phyloP scores from a whole-genome alignment of 2,329 filamentous ascomycete species.

The Curvularia hawaiiensis region DNA sequence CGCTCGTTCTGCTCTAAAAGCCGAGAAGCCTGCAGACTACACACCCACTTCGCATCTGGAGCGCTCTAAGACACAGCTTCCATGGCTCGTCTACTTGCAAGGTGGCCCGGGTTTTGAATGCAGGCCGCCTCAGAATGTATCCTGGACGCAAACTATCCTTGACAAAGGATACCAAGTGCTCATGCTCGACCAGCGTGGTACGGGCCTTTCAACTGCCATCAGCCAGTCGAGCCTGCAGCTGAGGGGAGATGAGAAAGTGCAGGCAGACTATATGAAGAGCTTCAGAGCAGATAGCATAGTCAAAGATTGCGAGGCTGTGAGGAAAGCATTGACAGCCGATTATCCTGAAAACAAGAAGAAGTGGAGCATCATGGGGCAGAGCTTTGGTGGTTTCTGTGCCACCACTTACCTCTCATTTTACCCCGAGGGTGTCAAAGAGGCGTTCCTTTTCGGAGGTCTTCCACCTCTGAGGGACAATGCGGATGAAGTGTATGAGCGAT shows the following conservation, averaged over 20 bases:
- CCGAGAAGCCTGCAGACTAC: conserved; percentile 64
- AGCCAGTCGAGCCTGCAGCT: conserved; percentile 72
- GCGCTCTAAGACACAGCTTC: conserved; percentile 55
- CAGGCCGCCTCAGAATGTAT: conserved; percentile 72
- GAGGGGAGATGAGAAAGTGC: conserved; percentile 66
- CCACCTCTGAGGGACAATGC: conserved; percentile 74
- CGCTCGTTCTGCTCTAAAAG: conserved; percentile 72
- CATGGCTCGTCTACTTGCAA: conserved; percentile 75
- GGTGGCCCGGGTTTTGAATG: conserved; percentile 86
- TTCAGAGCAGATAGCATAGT: conserved; percentile 94
- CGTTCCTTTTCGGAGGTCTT: conserved; percentile 83
- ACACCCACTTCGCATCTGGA: conserved; percentile 56
- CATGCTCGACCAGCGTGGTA: conserved; percentile 89
- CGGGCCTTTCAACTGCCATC: conserved; percentile 81
- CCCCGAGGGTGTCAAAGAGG: conserved; percentile 77
- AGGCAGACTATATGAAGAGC: conserved; percentile 79
- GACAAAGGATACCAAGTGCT: conserved; percentile 82
- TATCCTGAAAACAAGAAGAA: conserved; percentile 72
- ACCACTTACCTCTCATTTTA: conserved; percentile 83
- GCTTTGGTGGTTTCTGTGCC: conserved; percentile 87
- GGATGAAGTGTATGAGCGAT: conserved; percentile 75
- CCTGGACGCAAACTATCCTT: conserved; percentile 72
- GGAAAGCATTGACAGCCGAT: conserved; percentile 72
- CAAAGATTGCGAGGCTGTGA: conserved; percentile 83
- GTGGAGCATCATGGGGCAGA: conserved; percentile 90